Evolutionary conservation across 352 stramenopile species (phyloP), one percentile per base, ranked within the genome.

Genomic region (Phytopythium litorale): DNA sequence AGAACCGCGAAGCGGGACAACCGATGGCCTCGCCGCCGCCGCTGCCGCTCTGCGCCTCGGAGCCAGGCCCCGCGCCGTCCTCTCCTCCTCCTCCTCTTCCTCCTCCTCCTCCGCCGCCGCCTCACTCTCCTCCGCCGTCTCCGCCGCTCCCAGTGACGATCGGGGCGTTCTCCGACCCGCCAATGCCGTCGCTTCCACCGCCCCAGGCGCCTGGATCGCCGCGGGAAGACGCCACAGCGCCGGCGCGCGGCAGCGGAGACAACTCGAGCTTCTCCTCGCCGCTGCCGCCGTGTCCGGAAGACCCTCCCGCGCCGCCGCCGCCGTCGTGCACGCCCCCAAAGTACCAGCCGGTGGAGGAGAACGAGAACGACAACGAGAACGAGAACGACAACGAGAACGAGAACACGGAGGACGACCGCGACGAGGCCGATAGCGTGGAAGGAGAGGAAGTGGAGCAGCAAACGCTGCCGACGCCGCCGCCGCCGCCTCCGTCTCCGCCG

Each of bases 181-280:
- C 43, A 28, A 28, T 50, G 43, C 43, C 43, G 19, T 6, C 43
- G 18, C 9, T 50, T 25, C 43, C n/a, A 30, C 43, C n/a, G n/a
- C 6, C n/a, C 3, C 5, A 50, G 3, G 7, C 43, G 7, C 18
- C 43, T 25, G 43, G 7, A 25, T 15, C 43, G 11, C 43, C 43
- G 7, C 43, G 7, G 7, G 7, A 28, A 2, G 43, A 50, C 49
- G 25, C 49, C 49, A 13, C 25, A 12, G 49, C 49, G 15, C 30
- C 49, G 33, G 23, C 13, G 23, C 28, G 16, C 8, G 50, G 15
- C 50, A 65, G 70, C 59, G 63, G 43, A n/a, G 66, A 73, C 13
- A 86, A 75, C 66, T 87, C 81, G 49, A 82, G 73, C 49, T 92
- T 91, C 57, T 92, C 81, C 23, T 92, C 83, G 15, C 83, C 83